Percentiles rank a stretch among this genome's conserved stretches.
phyloP scores from a whole-genome alignment of 371 early-diverging fungal species.

The Mucor indicus region DNA sequence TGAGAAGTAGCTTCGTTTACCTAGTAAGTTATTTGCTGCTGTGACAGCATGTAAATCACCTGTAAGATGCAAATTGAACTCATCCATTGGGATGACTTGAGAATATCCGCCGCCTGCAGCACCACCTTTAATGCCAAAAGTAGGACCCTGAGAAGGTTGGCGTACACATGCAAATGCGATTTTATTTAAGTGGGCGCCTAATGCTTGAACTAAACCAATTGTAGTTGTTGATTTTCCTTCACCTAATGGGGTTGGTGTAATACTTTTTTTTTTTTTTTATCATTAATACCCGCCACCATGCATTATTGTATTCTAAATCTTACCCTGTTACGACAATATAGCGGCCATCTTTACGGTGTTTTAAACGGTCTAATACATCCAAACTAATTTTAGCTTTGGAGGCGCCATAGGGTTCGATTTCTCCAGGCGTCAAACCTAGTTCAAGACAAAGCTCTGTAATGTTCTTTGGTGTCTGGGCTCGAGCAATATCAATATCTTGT shows the following conservation, averaged over 20 bases:
- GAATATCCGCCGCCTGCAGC: constrained; percentile 98
- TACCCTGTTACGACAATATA: constrained; percentile 96
- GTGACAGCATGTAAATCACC: constrained; percentile 97
- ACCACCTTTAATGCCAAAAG: constrained; percentile 98
- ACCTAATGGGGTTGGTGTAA: constrained; percentile 96
- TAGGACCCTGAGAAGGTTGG: constrained; percentile 97
- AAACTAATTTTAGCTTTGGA: constrained; percentile 89
- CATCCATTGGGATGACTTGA: constrained; percentile 98
- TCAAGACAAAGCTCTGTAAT: constrained; percentile 81
- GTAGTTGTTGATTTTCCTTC: constrained; percentile 98
- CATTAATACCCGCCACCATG: not conserved
- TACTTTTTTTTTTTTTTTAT: too few species aligned
- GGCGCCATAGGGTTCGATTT: constrained; percentile 85
- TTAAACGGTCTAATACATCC: constrained; percentile 77
- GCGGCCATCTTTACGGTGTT: constrained; percentile 76
- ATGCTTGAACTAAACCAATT: constrained; percentile 91
- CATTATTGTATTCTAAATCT: not conserved
- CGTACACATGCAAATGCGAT: constrained; percentile 93
- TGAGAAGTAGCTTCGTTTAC: too few species aligned
- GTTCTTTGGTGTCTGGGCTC: constrained; percentile 81
- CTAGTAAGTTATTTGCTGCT: constrained; percentile 95
- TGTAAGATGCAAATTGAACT: constrained; percentile 96
- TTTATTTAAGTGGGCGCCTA: constrained; percentile 89
- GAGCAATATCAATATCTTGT: constrained; percentile 92
- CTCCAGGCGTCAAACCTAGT: constrained; percentile 69